Evolutionary conservation across 1,139 yeast species (phyloP).

Genomic region (Zygosaccharomyces sapae): DNA sequence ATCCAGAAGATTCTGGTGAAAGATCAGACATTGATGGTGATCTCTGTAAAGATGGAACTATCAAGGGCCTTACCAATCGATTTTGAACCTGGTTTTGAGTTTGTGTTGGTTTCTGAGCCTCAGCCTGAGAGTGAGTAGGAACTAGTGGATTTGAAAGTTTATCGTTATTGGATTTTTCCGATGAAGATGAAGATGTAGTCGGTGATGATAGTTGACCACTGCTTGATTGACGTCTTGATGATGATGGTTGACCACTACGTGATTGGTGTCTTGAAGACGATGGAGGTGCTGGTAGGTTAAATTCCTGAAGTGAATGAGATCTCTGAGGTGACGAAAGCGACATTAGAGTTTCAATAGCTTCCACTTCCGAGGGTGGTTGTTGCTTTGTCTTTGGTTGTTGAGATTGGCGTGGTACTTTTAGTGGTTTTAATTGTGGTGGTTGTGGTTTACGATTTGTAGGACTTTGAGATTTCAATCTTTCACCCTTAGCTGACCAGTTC

Average conservation of each 20-base stretch:
- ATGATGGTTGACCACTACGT: background rate
- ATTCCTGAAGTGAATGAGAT: constrained; percentile 17
- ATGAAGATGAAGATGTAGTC: constrained; percentile 11
- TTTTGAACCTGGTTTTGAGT: background rate
- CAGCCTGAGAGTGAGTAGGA: constrained; percentile 1
- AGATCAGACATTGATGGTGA: constrained; percentile 12
- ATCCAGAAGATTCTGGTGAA: constrained; percentile 10
- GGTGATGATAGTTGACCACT: constrained; percentile 1
- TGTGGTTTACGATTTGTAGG: constrained; percentile 9
- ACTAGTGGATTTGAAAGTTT: background rate
- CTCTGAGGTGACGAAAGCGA: constrained; percentile 43
- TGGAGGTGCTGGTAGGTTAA: constrained; percentile 11
- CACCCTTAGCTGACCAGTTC: constrained; percentile 13
- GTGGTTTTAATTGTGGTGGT: constrained; percentile 15
- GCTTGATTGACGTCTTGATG: background rate
- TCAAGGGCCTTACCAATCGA: constrained; percentile 7
- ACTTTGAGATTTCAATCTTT: constrained; percentile 4
- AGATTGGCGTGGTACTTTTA: constrained; percentile 5
- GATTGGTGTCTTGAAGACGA: background rate
- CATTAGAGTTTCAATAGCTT: constrained; percentile 46
- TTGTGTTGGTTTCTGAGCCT: background rate
- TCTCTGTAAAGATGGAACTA: constrained; percentile 15
- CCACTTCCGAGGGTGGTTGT: constrained; percentile 39
- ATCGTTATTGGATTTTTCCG: constrained; percentile 1
- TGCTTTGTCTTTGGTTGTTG: constrained; percentile 12